Evolutionary conservation across 371 early-diverging fungal genomes (phyloP).

Genomic region (Parasitella parasitica): DNA sequence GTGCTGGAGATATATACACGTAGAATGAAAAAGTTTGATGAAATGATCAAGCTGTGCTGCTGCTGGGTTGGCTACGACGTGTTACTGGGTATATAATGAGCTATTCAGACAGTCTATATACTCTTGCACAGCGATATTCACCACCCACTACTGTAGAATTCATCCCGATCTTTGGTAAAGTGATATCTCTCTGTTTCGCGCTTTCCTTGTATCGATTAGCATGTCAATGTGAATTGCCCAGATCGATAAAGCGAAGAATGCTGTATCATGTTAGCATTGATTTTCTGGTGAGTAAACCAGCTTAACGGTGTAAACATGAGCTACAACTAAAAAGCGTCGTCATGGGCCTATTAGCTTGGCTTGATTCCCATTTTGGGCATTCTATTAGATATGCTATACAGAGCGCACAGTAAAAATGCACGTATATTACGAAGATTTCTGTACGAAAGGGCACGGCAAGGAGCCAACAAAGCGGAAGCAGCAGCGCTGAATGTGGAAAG

Average conservation of each 20-base stretch:
- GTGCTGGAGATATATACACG: slow-evolving; percentile 41
- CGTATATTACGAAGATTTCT: slow-evolving; percentile 34
- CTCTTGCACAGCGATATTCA: not conserved
- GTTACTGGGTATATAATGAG: slow-evolving; percentile 24
- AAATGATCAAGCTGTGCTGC: slow-evolving; percentile 46
- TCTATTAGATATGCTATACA: slow-evolving; percentile 38
- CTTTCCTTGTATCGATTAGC: slow-evolving; percentile 40
- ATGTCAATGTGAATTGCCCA: slow-evolving; percentile 33
- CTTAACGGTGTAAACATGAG: not conserved
- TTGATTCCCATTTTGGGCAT: slow-evolving; percentile 45
- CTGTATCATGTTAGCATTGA: slow-evolving; percentile 41
- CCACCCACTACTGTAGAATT: slow-evolving; percentile 22
- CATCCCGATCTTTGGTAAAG: slow-evolving; percentile 50
- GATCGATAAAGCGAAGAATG: slow-evolving; percentile 31
- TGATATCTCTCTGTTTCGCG: slow-evolving; percentile 39
- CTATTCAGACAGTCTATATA: too few relatives aligned
- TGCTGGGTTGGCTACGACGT: slow-evolving; percentile 53
- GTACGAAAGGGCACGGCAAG: slow-evolving; percentile 36
- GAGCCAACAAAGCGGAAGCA: slow-evolving; percentile 7
- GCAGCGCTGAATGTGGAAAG: slow-evolving; percentile 7
- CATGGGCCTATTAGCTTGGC: slow-evolving; percentile 32
- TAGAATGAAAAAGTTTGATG: slow-evolving; percentile 41
- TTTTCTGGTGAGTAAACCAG: slow-evolving; percentile 40
- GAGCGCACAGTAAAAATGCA: slow-evolving; percentile 46
- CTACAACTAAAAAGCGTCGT: not conserved